Percentiles rank a stretch among this genome's conserved stretches.
phyloP scores from a whole-genome alignment of 2,329 filamentous ascomycete genomes.

The Trichoderma sp. region DNA sequence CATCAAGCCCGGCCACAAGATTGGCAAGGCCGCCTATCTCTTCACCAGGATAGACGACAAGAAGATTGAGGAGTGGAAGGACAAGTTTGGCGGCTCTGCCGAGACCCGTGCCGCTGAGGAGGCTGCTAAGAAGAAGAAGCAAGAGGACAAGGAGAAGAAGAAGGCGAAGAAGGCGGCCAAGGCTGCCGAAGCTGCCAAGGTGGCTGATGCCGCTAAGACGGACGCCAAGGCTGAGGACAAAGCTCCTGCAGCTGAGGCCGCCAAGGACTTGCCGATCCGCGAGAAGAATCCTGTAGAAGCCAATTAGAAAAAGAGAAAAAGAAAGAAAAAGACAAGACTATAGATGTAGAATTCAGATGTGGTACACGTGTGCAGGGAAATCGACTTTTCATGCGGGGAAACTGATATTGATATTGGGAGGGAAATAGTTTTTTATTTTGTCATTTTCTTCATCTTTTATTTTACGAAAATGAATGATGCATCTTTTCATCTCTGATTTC shows the following conservation, averaged over 20 bases:
- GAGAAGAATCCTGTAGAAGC: slow-evolving; percentile 21
- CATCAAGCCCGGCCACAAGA: slow-evolving; percentile 70
- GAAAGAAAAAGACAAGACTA: not conserved
- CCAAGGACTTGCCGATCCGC: slow-evolving; percentile 26
- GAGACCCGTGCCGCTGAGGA: slow-evolving; percentile 19
- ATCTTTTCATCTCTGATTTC: not conserved
- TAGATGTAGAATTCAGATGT: not conserved
- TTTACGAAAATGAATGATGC: not conserved
- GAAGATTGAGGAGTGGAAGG: slow-evolving; percentile 80
- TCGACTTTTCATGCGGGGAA: not conserved
- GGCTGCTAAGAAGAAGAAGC: slow-evolving; percentile 36
- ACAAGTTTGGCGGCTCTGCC: slow-evolving; percentile 55
- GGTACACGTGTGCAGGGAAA: not conserved
- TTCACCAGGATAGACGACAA: slow-evolving; percentile 80
- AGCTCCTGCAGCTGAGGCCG: slow-evolving; percentile 21
- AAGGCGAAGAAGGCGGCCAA: slow-evolving; percentile 40
- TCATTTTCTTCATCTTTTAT: not conserved
- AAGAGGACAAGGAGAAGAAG: slow-evolving; percentile 35
- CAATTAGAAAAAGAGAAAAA: slow-evolving; percentile 2
- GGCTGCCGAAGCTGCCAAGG: slow-evolving; percentile 26
- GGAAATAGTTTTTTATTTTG: too few relatives aligned
- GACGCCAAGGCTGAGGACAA: slow-evolving; percentile 23
- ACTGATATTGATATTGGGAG: too few relatives aligned
- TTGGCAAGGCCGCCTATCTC: slow-evolving; percentile 74
- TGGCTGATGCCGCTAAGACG: slow-evolving; percentile 11